Evolutionary conservation across 176 grass and related monocot genomes (phyloP).

Genomic region (Oryza glumipatula): DNA sequence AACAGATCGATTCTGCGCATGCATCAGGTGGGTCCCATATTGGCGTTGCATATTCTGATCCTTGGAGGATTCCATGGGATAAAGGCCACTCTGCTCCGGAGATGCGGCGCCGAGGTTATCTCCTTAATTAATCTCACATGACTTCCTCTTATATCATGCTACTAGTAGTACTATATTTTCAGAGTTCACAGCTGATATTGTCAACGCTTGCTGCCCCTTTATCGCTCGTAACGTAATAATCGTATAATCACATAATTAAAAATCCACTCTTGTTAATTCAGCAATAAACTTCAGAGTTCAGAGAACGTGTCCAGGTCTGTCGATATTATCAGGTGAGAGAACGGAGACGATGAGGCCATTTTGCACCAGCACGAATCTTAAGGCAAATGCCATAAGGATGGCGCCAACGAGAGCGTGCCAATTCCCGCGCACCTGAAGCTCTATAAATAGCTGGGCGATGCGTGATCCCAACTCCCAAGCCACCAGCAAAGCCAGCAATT

Average conservation of each 20-base stretch:
- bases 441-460: slow-evolving; percentile 34
- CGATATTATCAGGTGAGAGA: no score
- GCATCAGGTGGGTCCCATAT: background rate
- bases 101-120: no score
- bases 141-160: no score
- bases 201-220: no score
- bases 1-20: background rate
- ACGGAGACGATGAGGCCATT: background rate
- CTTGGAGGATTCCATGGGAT: background rate
- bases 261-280: background rate
- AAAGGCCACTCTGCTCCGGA: no score
- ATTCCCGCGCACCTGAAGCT: background rate
- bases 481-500: background rate
- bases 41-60: background rate
- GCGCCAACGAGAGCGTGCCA: background rate
- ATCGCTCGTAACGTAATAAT: no score
- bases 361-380: background rate
- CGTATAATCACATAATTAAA: no score
- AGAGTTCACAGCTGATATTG: no score
- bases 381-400: background rate
- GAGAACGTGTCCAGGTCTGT: background rate
- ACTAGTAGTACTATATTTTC: no score
- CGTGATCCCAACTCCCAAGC: slow-evolving; percentile 30
- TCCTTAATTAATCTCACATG: background rate
- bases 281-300: background rate